phyloP scores from a whole-genome alignment of 1,139 yeast species.

The Lipomyces yarrowii region DNA sequence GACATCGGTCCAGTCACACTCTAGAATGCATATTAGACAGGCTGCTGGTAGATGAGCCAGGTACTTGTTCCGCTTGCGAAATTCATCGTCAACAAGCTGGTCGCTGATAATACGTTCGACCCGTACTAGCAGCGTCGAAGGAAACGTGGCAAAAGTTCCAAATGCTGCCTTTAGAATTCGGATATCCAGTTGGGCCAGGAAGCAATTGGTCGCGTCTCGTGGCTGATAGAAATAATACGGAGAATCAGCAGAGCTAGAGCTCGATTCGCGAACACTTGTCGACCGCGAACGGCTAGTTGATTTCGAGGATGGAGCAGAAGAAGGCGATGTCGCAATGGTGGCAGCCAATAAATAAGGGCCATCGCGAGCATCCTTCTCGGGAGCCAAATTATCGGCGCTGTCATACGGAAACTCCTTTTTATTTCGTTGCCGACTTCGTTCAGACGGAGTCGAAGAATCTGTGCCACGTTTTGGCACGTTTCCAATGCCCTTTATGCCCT shows the following conservation, averaged over 20 bases:
- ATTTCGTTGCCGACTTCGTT: conserved; percentile 11
- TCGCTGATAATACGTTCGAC: conserved; percentile 75
- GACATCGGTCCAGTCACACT: conserved; percentile 74
- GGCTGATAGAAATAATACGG: conserved; percentile 72
- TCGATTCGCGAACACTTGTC: conserved; percentile 1
- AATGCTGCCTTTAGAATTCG: conserved; percentile 68
- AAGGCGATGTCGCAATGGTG: background rate
- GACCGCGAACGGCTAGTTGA: conserved; percentile 10
- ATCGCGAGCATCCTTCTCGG: conserved; percentile 7
- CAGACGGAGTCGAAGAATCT: background rate
- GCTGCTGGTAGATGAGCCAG: conserved; percentile 83
- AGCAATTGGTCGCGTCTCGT: conserved; percentile 63
- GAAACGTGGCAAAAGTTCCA: conserved; percentile 65
- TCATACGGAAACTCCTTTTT: background rate
- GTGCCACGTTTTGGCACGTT: conserved; percentile 18
- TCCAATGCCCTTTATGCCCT: conserved; percentile 26
- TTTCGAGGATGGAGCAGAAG: conserved; percentile 3
- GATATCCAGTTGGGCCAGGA: conserved; percentile 77
- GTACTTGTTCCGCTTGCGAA: conserved; percentile 68
- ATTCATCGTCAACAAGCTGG: conserved; percentile 54
- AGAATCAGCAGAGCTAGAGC: conserved; percentile 20
- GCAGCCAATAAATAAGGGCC: background rate
- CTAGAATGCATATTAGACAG: conserved; percentile 79
- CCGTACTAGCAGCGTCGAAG: conserved; percentile 60
- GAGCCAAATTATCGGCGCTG: background rate